Base-by-base conservation (phyloP, 106 monocot species). In the Acorus calamus region DNA sequence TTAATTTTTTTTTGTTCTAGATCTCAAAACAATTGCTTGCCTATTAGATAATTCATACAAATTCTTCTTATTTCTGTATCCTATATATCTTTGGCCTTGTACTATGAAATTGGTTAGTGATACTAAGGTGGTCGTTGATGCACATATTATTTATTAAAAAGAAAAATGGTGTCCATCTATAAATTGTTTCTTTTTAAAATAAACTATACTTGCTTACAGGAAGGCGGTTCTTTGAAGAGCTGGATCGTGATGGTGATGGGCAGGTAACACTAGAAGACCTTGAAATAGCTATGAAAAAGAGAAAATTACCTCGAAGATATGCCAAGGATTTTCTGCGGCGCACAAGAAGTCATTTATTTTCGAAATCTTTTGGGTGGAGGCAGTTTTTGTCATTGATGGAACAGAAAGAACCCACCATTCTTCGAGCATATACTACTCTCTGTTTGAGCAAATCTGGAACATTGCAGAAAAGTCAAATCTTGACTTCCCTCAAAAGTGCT, bases 361-460 rank as follows among this genome's bases (percentile, higher is more conserved):
- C 90, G 46, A 96, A 96, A 69, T 96, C 90, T 50, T 80, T 96
- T 69, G 90, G 90, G 14, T 96, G 94, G 94, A 90, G 83, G 71
- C 90, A 90, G 14, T 96, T 96, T 76, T 72, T 90, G 42, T 80
- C 84, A 12, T 80, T 90, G 49, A 96, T 96, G 84, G 90, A 96
- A 74, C 94, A 90, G 71, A 90, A 87, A 66, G 94, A 96, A 55
- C 80, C 94, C 11, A 96, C 90, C 5, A 96, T 96, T 68, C 84
- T 96, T 61, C 74, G 89, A 69, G 90, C 87, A 44, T 96, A 87
- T 64, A 96, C 87, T n/a, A 90, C 84, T 11, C 64, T 96, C 10
- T 96, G 94, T 73, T 78, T 96, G 66, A 90, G 89, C 81, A 96
- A 96, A 69, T 96, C 87, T 74, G 94, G 94, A 47, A 96, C 90